These are phyloP conservation scores for Astragalus glycyphyllos DNA, from an alignment of 306 rosid genomes.

Conservation along the genomic window DNA sequence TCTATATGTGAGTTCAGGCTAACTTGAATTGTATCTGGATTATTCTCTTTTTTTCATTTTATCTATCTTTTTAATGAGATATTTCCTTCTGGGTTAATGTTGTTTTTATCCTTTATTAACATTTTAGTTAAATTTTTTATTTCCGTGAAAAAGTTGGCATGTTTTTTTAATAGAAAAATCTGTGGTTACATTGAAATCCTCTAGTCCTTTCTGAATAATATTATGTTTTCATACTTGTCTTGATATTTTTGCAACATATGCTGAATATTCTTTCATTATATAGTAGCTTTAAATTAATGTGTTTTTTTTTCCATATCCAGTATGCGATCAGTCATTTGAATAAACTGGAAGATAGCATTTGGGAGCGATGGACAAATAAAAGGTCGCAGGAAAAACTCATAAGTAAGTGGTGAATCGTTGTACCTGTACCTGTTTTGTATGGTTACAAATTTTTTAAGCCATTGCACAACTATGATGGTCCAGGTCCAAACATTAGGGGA, in stretches of 20 bases:
- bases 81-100: conserved; percentile 1
- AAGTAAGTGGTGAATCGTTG: conserved; percentile 54
- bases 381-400: conserved; percentile 59
- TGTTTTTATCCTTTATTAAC: conserved; percentile 22
- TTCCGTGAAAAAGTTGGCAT: neutral
- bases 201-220: neutral
- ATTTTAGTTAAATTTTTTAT: neutral
- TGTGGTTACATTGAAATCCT: conserved; percentile 4
- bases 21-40: conserved; percentile 32
- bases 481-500: neutral
- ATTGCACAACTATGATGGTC: conserved; percentile 16
- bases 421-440: conserved; percentile 18
- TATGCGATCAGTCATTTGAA: conserved; percentile 86
- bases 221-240: conserved; percentile 8
- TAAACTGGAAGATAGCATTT: conserved; percentile 93
- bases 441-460: conserved; percentile 7
- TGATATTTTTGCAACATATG: neutral
- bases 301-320: conserved; percentile 59
- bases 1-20: conserved; percentile 75
- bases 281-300: conserved; percentile 35
- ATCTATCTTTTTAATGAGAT: neutral
- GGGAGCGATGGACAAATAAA: conserved; percentile 89
- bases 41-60: conserved; percentile 22
- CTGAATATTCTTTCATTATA: conserved; percentile 30
- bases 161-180: conserved; percentile 12